Base-by-base conservation (phyloP, 257 asterid species). In the Anisodus acutangulus region DNA sequence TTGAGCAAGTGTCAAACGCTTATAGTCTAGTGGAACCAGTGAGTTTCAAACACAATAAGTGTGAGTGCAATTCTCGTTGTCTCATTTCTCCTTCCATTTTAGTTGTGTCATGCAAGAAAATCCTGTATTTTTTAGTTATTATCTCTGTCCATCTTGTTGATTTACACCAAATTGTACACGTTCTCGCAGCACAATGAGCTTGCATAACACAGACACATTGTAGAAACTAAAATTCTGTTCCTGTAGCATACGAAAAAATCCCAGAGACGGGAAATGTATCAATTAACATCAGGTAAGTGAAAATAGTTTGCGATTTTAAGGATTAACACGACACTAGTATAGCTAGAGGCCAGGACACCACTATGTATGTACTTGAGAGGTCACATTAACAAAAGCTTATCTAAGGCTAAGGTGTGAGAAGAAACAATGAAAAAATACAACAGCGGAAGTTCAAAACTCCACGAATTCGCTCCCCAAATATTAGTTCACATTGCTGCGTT, bases 401-500 rank as follows among this genome's bases (percentile, higher is more conserved):
- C 80, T 53, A 78, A 15, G 54, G 64, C 82, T 26, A 78, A 12
- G 64, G 26, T 66, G 79, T 84, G 83, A 82, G 85, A 82, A 85
- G 67, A 67, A 72, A 87, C 17, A 85, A 78, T 31, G 62, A 13
- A 84, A 58, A 63, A 83, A 82, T 70, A 16, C 84, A 84, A 83
- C 62, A 47, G 22, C 84, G 47, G 62, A 72, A 57, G 49, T 82
- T 60, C 82, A 22, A 47, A 41, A 59, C 81, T 39, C 6, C 9
- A 7, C 10, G 57, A 37, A 53, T 72, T 71, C 43, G n/a, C 78
- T 54, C 80, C 62, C 13, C 31, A 6, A 76, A 55, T 69, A 11
- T 47, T 69, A 6, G 53, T 69, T 92, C 88, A 93, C 57, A 91
- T 67, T 62, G 92, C 94, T 3, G 94, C 88, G 89, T 85, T 90